Evolutionary conservation across 2,329 filamentous ascomycete genomes (phyloP).

Genomic region (Talaromyces sp.): DNA sequence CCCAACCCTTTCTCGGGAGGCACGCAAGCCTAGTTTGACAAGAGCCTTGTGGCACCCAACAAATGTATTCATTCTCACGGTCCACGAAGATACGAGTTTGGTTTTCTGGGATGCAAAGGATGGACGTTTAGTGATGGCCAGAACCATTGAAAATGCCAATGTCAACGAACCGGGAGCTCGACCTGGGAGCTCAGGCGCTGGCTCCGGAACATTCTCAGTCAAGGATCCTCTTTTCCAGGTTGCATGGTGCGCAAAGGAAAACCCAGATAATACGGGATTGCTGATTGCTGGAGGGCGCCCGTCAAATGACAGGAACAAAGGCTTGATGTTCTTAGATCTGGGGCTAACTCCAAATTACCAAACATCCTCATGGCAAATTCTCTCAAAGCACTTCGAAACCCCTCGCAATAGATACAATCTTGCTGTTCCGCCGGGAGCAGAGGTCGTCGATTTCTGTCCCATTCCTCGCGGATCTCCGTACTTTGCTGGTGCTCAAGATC

Average conservation of each 20-base stretch:
- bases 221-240: slow-evolving; percentile 74
- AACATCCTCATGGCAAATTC: slow-evolving; percentile 81
- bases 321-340: slow-evolving; percentile 83
- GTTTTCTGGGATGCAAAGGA: slow-evolving; percentile 95
- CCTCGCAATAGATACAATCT: slow-evolving; percentile 67
- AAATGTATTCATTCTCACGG: slow-evolving; percentile 80
- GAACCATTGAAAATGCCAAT: slow-evolving; percentile 69
- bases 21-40: slow-evolving; percentile 68
- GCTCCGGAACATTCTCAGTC: slow-evolving; percentile 50
- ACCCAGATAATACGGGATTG: slow-evolving; percentile 87
- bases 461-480: slow-evolving; percentile 79
- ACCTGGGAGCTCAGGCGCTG: slow-evolving; percentile 36
- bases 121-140: slow-evolving; percentile 73
- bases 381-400: slow-evolving; percentile 73
- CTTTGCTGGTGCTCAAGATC: slow-evolving; percentile 83
- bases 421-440: slow-evolving; percentile 69
- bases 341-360: slow-evolving; percentile 85
- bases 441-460: slow-evolving; percentile 74
- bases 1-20: slow-evolving; percentile 54
- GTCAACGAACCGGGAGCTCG: slow-evolving; percentile 61
- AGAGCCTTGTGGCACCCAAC: slow-evolving; percentile 93
- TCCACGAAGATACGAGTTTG: slow-evolving; percentile 83
- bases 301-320: slow-evolving; percentile 63
- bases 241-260: slow-evolving; percentile 89
- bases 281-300: slow-evolving; percentile 77